These are phyloP conservation scores for Nothopassalora personata DNA, from an alignment of 2,329 filamentous ascomycete genomes.

Conservation along the genomic window DNA sequence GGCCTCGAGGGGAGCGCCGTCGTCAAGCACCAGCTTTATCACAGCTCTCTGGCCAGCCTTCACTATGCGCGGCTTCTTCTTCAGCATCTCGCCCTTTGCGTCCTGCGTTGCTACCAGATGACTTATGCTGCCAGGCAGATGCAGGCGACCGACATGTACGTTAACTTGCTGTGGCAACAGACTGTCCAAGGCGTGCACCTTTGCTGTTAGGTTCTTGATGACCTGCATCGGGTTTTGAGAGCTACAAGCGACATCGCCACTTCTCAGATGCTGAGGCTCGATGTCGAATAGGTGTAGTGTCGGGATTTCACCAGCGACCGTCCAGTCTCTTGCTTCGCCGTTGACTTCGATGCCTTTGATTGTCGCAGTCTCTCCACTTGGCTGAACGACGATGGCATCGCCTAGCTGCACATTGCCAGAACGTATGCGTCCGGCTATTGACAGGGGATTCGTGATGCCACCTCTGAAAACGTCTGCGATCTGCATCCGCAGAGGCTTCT, in stretches of 20 bases:
- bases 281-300: slow-evolving; percentile 80
- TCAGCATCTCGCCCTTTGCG: slow-evolving; percentile 64
- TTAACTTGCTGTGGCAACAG: slow-evolving; percentile 85
- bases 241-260: slow-evolving; percentile 82
- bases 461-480: slow-evolving; percentile 82
- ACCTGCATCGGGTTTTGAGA: slow-evolving; percentile 57
- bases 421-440: slow-evolving; percentile 80
- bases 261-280: slow-evolving; percentile 64
- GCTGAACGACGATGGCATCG: slow-evolving; percentile 72
- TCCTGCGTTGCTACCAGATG: slow-evolving; percentile 70
- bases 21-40: slow-evolving; percentile 57
- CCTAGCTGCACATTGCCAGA: slow-evolving; percentile 78
- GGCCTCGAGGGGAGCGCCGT: slow-evolving; percentile 70
- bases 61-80: slow-evolving; percentile 80
- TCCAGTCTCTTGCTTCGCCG: slow-evolving; percentile 71
- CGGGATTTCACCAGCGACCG: slow-evolving; percentile 84
- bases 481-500: slow-evolving; percentile 77
- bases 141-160: slow-evolving; percentile 77
- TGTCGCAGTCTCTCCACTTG: slow-evolving; percentile 71
- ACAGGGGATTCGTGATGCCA: slow-evolving; percentile 73
- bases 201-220: slow-evolving; percentile 69
- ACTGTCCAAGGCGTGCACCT: slow-evolving; percentile 84
- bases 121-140: slow-evolving; percentile 69
- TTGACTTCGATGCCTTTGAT: slow-evolving; percentile 79
- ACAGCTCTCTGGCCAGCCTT: slow-evolving; percentile 71